Conservation (phyloP, 306 rosid species). For the Oxytropis ochrocephala region DNA sequence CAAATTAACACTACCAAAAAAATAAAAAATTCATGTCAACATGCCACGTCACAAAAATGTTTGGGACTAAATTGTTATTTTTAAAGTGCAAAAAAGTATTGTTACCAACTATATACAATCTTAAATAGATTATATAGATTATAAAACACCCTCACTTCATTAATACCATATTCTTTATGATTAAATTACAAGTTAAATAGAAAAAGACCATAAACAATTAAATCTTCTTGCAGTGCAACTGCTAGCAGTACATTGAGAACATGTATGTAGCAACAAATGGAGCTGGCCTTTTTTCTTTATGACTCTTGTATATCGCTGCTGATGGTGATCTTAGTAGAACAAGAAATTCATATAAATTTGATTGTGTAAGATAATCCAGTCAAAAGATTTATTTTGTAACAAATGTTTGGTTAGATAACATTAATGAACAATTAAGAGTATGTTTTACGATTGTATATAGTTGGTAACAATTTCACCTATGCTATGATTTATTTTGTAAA, state of each 20-base stretch:
- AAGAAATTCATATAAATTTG: slow-evolving; percentile 17
- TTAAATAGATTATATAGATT: no score
- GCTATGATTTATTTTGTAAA: no score
- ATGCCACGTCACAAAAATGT: no score
- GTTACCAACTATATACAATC: no score
- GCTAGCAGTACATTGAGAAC: slow-evolving; percentile 84
- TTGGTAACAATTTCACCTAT: slow-evolving; percentile 29
- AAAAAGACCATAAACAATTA: background rate
- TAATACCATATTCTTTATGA: background rate
- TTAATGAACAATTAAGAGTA: background rate
- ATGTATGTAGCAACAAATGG: slow-evolving; percentile 48
- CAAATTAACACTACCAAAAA: no score
- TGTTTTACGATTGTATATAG: slow-evolving; percentile 57
- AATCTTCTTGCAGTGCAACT: no score
- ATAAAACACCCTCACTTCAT: background rate
- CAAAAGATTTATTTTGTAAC: no score
- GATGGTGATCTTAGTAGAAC: slow-evolving; percentile 52
- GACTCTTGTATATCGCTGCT: slow-evolving; percentile 57
- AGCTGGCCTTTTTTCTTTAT: slow-evolving; percentile 29
- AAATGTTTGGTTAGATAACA: background rate
- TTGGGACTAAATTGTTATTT: no score
- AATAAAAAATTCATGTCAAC: no score
- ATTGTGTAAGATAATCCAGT: no score
- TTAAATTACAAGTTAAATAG: no score
- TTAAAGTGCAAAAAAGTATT: no score